phyloP scores from a whole-genome alignment of 163 green algal species.

The Scenedesmus sp. region DNA sequence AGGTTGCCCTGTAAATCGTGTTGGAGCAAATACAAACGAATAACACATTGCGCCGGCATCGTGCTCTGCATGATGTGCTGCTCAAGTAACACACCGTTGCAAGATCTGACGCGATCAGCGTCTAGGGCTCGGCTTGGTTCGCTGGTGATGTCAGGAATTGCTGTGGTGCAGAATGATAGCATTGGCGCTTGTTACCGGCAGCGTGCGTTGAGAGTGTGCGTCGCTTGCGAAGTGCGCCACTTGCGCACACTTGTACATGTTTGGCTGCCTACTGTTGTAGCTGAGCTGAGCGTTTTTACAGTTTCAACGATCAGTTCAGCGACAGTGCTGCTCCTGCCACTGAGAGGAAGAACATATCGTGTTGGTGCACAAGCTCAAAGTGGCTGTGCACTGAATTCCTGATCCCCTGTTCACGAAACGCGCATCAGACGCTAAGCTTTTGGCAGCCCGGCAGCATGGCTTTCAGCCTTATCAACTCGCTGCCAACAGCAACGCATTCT shows the following conservation, averaged over 20 bases:
- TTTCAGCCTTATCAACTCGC: not conserved
- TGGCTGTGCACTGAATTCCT: not conserved
- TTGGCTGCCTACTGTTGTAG: not conserved
- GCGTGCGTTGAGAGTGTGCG: not conserved
- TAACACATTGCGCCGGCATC: not conserved
- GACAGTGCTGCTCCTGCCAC: not conserved
- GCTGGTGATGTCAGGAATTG: not conserved
- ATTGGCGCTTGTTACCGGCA: not conserved
- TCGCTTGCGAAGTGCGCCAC: not conserved
- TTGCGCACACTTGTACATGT: not conserved
- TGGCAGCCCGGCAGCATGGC: not conserved
- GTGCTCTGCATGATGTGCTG: not conserved
- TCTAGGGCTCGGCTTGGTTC: not conserved
- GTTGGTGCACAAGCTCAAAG: not conserved
- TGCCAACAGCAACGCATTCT: constrained; percentile 2
- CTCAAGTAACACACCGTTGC: not conserved
- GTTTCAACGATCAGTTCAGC: not conserved
- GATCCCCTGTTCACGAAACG: not conserved
- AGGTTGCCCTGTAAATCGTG: no score
- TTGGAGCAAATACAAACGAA: no score
- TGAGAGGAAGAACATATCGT: not conserved
- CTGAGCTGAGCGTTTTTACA: not conserved
- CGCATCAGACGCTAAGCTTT: not conserved
- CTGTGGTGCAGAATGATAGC: not conserved
- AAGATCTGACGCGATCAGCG: not conserved